These are phyloP conservation scores for Colletotrichum orchidophilum DNA, from an alignment of 2,329 filamentous ascomycete species.

Conservation along the genomic window DNA sequence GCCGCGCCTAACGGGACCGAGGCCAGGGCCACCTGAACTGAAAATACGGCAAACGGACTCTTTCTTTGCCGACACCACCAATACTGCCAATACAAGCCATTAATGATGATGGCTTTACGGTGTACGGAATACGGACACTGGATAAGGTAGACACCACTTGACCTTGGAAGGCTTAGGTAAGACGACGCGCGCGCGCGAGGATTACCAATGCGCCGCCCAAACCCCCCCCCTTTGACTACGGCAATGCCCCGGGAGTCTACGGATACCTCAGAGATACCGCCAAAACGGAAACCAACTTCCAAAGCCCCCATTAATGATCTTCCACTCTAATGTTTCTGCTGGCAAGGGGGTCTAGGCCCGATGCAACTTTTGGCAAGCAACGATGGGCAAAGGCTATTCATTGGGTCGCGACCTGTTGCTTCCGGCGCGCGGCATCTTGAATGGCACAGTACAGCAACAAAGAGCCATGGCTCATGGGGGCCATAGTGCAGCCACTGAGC, in stretches of 20 bases:
- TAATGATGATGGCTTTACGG: background rate
- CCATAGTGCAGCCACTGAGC: background rate
- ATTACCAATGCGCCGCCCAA: constrained; percentile 28
- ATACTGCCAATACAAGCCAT: background rate
- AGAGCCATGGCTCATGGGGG: background rate
- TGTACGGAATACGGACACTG: too few species aligned
- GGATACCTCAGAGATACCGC: background rate
- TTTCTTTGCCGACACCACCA: constrained; percentile 6
- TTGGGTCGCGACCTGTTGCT: background rate
- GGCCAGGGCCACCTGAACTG: background rate
- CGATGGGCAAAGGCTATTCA: background rate
- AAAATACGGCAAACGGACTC: constrained; percentile 13
- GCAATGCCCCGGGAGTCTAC: background rate
- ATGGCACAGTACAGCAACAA: background rate
- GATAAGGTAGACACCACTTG: background rate
- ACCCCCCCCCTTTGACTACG: constrained; percentile 10
- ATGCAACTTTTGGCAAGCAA: background rate
- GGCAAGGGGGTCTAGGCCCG: background rate
- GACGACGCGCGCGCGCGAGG: constrained; percentile 6
- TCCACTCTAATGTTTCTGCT: background rate
- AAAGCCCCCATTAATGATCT: background rate
- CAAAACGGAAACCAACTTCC: background rate
- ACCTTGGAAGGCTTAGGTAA: background rate
- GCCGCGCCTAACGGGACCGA: background rate
- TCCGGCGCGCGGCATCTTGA: background rate